Evolutionary conservation across 352 stramenopile species (phyloP).

Genomic region (Phytophthora sansomeana): DNA sequence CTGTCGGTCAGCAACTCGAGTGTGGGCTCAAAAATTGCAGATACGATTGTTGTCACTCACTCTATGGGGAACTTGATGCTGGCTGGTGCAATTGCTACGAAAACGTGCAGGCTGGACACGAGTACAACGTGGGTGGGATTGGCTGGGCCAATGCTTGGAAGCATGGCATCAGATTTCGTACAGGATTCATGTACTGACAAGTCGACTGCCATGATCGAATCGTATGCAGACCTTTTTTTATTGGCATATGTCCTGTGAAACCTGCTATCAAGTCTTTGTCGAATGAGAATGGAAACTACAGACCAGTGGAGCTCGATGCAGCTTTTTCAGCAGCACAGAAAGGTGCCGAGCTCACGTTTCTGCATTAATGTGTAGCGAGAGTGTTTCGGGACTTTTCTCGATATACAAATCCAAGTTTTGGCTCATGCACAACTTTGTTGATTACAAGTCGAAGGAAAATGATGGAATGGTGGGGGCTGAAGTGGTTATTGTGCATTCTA

Average conservation of each 20-base stretch:
- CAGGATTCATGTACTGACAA: slow-evolving; percentile 5
- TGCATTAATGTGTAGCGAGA: slow-evolving; percentile 35
- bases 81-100: slow-evolving; percentile 21
- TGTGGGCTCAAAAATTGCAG: neutral
- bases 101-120: slow-evolving; percentile 17
- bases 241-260: slow-evolving; percentile 9
- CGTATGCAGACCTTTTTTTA: slow-evolving; percentile 3
- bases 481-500: no score
- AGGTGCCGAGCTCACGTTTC: slow-evolving; percentile 26
- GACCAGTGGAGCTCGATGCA: slow-evolving; percentile 4
- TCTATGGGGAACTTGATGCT: slow-evolving; percentile 24
- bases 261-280: slow-evolving; percentile 20
- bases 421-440: slow-evolving; percentile 18
- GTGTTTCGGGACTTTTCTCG: slow-evolving; percentile 29
- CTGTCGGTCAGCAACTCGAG: slow-evolving; percentile 6
- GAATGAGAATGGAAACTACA: slow-evolving; percentile 25
- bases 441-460: slow-evolving; percentile 27
- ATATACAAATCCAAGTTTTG: slow-evolving; percentile 15
- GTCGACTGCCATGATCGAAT: slow-evolving; percentile 1
- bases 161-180: slow-evolving; percentile 22
- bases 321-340: slow-evolving; percentile 27
- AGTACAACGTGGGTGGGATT: slow-evolving; percentile 33
- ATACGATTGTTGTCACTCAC: slow-evolving; percentile 27
- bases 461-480: slow-evolving; percentile 39
- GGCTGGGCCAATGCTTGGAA: slow-evolving; percentile 22